Conservation (phyloP, 1,139 yeast genomes). For the Diutina mesorugosa region DNA sequence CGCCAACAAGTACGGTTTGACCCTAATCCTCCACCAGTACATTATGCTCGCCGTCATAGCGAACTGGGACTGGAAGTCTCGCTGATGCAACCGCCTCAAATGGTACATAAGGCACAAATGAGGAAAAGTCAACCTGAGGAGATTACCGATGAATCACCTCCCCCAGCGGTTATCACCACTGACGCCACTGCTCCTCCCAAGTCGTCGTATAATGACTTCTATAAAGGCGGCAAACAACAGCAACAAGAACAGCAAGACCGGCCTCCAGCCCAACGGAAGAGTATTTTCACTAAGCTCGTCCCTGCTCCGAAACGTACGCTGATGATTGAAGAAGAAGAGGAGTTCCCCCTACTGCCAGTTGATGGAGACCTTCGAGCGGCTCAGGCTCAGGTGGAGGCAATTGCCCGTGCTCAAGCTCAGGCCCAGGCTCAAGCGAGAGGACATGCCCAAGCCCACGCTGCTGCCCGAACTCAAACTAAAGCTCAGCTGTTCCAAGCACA, state of each 20-base stretch:
- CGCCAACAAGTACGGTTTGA: background rate
- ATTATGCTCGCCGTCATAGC: background rate
- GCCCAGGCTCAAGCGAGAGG: background rate
- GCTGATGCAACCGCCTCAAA: background rate
- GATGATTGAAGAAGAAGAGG: background rate
- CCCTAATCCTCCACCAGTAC: slow-evolving; percentile 1
- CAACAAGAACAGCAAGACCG: background rate
- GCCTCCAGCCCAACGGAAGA: background rate
- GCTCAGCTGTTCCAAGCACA: background rate
- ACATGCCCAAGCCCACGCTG: background rate
- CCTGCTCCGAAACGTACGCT: background rate
- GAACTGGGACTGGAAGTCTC: background rate
- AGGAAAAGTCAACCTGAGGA: background rate
- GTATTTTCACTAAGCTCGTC: background rate
- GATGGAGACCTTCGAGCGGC: background rate
- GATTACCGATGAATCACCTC: background rate
- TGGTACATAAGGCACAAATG: background rate
- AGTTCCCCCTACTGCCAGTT: no score
- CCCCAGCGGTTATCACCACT: background rate
- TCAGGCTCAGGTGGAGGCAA: background rate
- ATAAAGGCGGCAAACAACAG: background rate
- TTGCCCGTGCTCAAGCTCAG: background rate
- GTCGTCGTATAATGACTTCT: background rate
- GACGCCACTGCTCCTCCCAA: background rate
- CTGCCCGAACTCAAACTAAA: background rate